Conservation (phyloP, 2,329 filamentous ascomycete genomes). For the Aspergillus intermedius region DNA sequence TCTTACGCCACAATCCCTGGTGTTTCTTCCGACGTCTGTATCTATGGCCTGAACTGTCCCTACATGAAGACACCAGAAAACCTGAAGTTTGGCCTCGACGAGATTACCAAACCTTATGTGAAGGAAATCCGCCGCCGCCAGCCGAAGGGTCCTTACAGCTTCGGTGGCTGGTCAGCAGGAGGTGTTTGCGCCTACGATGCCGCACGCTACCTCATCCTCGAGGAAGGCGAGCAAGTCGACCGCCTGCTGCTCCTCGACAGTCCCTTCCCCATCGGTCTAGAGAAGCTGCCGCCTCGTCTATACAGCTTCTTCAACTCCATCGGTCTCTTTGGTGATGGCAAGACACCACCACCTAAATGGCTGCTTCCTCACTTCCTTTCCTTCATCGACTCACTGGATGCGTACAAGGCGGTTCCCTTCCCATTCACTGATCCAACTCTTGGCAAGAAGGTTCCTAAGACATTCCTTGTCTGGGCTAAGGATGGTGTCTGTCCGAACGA, state of each 20-base stretch:
- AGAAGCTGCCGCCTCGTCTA: slow-evolving; percentile 55
- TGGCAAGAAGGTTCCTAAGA: slow-evolving; percentile 33
- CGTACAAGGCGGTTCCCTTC: slow-evolving; percentile 33
- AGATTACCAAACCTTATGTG: slow-evolving; percentile 34
- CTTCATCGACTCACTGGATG: slow-evolving; percentile 42
- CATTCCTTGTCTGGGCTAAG: slow-evolving; percentile 41
- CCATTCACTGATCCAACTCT: slow-evolving; percentile 18
- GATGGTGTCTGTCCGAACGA: slow-evolving; percentile 41
- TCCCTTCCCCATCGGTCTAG: slow-evolving; percentile 60
- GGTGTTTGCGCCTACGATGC: slow-evolving; percentile 66
- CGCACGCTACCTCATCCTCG: slow-evolving; percentile 51
- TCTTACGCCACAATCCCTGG: slow-evolving; percentile 40
- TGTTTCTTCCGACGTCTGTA: slow-evolving; percentile 34
- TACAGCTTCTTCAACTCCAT: slow-evolving; percentile 46
- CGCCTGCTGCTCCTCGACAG: slow-evolving; percentile 60
- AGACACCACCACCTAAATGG: slow-evolving; percentile 41
- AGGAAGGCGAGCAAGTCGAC: slow-evolving; percentile 52
- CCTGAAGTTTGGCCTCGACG: slow-evolving; percentile 29
- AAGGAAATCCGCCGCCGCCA: slow-evolving; percentile 43
- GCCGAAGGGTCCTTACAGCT: slow-evolving; percentile 52
- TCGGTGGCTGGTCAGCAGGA: slow-evolving; percentile 71
- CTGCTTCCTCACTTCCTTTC: slow-evolving; percentile 48
- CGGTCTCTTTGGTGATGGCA: slow-evolving; percentile 42
- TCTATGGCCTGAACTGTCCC: slow-evolving; percentile 40
- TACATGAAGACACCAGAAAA: slow-evolving; percentile 40